These are phyloP conservation scores for Suillus bovinus DNA, from an alignment of 768 basidiomycete genomes.

Conservation along the genomic window DNA sequence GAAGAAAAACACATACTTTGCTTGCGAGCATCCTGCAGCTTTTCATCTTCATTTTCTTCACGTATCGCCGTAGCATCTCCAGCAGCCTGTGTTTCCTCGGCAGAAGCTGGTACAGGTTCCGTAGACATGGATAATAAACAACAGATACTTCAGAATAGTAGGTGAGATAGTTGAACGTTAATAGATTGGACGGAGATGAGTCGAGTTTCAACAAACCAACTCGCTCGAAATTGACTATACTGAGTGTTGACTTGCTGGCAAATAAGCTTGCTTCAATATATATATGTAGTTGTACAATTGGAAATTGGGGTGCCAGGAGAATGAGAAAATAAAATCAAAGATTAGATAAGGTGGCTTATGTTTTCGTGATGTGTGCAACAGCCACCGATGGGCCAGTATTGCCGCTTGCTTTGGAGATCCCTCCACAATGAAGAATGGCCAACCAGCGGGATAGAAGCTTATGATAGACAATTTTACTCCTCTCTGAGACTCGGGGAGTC, in stretches of 20 bases:
- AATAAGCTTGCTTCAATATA: background rate
- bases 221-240: background rate
- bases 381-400: no score
- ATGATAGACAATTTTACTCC: no score
- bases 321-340: background rate
- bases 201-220: background rate
- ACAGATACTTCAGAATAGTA: slow-evolving; percentile 4
- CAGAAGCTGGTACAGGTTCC: slow-evolving; percentile 11
- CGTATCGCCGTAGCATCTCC: slow-evolving; percentile 21
- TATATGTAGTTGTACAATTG: background rate
- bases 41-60: slow-evolving; percentile 40
- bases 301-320: background rate
- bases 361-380: no score
- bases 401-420: no score
- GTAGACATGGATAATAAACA: slow-evolving; percentile 23
- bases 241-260: background rate
- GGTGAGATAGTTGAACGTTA: background rate
- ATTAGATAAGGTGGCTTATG: background rate
- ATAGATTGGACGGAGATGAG: background rate
- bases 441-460: no score
- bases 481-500: no score
- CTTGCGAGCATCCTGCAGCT: slow-evolving; percentile 49
- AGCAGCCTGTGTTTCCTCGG: slow-evolving; percentile 13
- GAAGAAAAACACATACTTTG: slow-evolving; percentile 46
- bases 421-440: no score